Evolutionary conservation across 164 flowering plant species (phyloP).

Genomic region (Piper betle): DNA sequence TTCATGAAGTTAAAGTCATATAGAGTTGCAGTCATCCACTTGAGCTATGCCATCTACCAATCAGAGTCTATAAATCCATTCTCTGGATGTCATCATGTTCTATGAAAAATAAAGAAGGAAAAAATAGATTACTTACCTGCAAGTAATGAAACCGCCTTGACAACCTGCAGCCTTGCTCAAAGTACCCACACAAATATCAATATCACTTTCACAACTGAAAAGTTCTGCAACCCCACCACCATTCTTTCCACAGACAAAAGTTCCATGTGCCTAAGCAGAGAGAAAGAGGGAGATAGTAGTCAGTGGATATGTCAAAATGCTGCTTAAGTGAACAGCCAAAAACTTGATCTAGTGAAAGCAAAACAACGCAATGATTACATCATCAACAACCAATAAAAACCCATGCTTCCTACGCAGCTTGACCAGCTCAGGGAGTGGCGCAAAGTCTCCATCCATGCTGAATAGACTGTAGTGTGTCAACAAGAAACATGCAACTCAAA

Average conservation of each 20-base stretch:
- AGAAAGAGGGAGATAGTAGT: background rate
- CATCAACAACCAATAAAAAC: conserved; percentile 84
- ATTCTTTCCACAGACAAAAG: conserved; percentile 78
- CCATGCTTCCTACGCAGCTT: conserved; percentile 69
- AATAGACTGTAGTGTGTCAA: conserved; percentile 49
- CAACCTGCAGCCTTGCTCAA: conserved; percentile 94
- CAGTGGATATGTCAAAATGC: too few relatives aligned
- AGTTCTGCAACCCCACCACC: conserved; percentile 85
- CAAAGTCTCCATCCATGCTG: conserved; percentile 99
- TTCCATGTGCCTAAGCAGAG: conserved; percentile 31
- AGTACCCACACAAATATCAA: conserved; percentile 84
- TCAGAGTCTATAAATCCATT: too few relatives aligned
- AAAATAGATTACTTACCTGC: conserved; percentile 55
- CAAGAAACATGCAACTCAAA: too few relatives aligned
- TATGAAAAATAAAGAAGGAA: background rate
- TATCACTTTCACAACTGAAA: conserved; percentile 64
- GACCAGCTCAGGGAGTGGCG: conserved; percentile 67
- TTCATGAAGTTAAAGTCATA: background rate
- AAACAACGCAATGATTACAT: conserved; percentile 41
- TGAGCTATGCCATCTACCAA: too few relatives aligned
- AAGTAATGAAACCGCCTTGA: conserved; percentile 89
- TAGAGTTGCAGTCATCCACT: too few relatives aligned
- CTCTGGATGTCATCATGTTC: too few relatives aligned
- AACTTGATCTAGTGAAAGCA: background rate
- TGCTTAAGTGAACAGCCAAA: background rate